Evolutionary conservation across 176 grass and related monocot genomes (phyloP), one percentile per base, ranked within the genome.

Genomic region (Secale cereale): DNA sequence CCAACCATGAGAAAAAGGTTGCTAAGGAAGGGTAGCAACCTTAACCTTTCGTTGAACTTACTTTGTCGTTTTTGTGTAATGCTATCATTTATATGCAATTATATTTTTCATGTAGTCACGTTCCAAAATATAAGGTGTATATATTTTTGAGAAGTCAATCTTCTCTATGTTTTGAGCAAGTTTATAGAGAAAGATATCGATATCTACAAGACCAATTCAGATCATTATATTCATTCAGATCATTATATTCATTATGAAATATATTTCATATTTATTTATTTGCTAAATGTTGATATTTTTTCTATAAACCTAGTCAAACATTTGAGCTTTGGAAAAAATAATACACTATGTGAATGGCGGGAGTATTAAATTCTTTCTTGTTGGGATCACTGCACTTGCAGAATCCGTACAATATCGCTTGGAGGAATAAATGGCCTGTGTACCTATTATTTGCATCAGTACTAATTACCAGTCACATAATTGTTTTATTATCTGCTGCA

Each of bases 401-500:
- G 71, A 75, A 29, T 6, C 7, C 35, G 36, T 85, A 14, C 25
- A 74, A 19, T 19, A 52, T 79, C 4, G 45, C 45, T 28, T 27
- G 9, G 59, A 79, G 66, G 26, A 74, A 73, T 87, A 59, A 22
- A 89, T 74, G 33, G 50, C 70, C 31, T 70, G 54, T 64, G 43
- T 62, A 65, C 64, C 15, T 63, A 31, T 50, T 82, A 35, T 78
- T 43, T 54, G 26, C 13, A 30, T 20, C 40, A 72, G 46, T 56
- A 62, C 64, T 81, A 61, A 62, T 32, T 62, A 50, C 25, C 25
- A 31, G 78, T 90, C 19, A 54, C 85, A 40, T 71, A 78, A 82
- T 68, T 56, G 60, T 73, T 78, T 65, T 23, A 76, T 83, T 59
- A 65, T 77, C 50, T 26, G 32, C 62, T 81, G 74, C 93, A 94